Conservation (phyloP, 1,284 basidiomycete species). For the Marasmius oreades region DNA sequence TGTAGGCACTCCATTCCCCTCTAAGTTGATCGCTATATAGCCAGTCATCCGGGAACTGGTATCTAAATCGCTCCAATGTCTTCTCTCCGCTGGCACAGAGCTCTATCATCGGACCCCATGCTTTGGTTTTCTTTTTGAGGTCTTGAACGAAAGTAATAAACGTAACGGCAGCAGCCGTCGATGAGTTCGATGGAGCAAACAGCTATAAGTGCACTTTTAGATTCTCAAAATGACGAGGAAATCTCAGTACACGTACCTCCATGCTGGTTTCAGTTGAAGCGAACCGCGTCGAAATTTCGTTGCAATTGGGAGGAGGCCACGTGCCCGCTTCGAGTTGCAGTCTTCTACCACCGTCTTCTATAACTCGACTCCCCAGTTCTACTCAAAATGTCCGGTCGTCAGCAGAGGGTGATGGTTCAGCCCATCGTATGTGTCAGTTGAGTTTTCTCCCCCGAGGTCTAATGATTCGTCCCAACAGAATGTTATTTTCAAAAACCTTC, state of each 20-base stretch:
- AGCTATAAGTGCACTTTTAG: constrained; percentile 31
- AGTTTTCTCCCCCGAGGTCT: constrained; percentile 10
- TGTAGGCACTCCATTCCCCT: constrained; percentile 98
- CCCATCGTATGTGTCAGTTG: constrained; percentile 74
- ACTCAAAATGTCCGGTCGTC: constrained; percentile 81
- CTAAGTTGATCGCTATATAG: constrained; percentile 96
- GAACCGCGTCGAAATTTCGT: constrained; percentile 11
- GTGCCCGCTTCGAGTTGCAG: constrained; percentile 6
- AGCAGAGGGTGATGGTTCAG: constrained; percentile 96
- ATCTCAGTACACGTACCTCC: constrained; percentile 23
- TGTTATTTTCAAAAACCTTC: constrained; percentile 98
- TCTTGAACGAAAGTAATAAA: constrained; percentile 99
- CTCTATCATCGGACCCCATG: constrained; percentile 97
- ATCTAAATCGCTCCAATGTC: constrained; percentile 94
- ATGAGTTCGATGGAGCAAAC: constrained; percentile 67
- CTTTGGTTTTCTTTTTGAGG: constrained; percentile 93
- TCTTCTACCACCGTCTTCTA: constrained; percentile 17
- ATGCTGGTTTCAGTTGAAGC: constrained; percentile 28
- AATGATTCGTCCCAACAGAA: constrained; percentile 56
- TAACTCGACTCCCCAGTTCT: constrained; percentile 19
- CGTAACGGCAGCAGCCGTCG: constrained; percentile 94
- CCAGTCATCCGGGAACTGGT: constrained; percentile 97
- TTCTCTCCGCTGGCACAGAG: constrained; percentile 94
- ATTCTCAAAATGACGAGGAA: neutral
- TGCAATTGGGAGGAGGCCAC: neutral